A percentile compares a stretch with the other conserved stretches of the same genome.
Conservation (phyloP, 2,329 filamentous ascomycete species). For the Plectosphaerella cucumerina region DNA sequence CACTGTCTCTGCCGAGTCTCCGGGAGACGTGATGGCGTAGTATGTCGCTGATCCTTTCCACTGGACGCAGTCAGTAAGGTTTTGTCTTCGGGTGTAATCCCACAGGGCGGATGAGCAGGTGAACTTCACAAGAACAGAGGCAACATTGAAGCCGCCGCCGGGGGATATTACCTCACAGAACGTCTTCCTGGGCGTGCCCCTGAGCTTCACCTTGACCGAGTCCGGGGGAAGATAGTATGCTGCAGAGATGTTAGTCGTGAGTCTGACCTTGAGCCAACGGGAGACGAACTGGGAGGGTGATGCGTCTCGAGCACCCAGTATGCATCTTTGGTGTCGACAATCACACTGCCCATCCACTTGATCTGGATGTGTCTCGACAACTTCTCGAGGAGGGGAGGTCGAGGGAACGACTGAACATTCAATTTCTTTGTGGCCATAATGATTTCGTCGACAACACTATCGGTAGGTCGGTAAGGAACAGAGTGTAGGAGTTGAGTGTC, state of each 20-base stretch:
- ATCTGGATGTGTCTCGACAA: conserved; percentile 51
- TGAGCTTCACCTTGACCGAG: conserved; percentile 41
- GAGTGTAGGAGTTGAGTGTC: background rate
- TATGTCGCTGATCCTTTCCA: conserved; percentile 60
- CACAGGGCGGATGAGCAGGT: too few species aligned
- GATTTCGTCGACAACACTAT: too few species aligned
- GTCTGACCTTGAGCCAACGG: background rate
- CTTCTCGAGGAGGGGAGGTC: conserved; percentile 52
- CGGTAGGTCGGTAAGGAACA: too few species aligned
- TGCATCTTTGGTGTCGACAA: conserved; percentile 54
- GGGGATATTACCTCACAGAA: conserved; percentile 40
- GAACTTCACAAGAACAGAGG: too few species aligned
- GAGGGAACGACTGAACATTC: conserved; percentile 54
- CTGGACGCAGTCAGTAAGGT: background rate
- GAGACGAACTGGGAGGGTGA: conserved; percentile 51
- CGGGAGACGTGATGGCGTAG: conserved; percentile 41
- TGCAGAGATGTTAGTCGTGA: conserved; percentile 16
- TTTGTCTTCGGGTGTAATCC: too few species aligned
- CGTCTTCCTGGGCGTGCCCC: conserved; percentile 36
- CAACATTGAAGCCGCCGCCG: too few species aligned
- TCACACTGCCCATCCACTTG: conserved; percentile 47
- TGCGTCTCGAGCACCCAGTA: conserved; percentile 62
- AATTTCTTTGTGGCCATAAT: conserved; percentile 28
- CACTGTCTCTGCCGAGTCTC: conserved; percentile 26
- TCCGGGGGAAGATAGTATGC: conserved; percentile 57